These are phyloP conservation scores for Acanthamoeba royreba DNA, from an alignment of 208 protist species.

Conservation along the genomic window DNA sequence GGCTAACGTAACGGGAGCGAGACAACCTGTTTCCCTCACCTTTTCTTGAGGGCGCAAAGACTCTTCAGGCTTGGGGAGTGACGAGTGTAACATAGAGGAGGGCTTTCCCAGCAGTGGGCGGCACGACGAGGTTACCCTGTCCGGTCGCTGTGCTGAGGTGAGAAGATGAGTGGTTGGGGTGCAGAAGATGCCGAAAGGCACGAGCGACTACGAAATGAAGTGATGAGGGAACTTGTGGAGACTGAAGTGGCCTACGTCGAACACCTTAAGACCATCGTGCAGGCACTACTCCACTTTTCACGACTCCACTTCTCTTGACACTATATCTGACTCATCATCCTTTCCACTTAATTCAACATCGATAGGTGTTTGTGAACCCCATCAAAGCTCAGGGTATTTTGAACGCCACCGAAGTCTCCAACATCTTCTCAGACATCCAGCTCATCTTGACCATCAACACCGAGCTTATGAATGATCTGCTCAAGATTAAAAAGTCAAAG, in stretches of 20 bases:
- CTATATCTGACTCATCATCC: neutral
- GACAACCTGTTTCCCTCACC: too few relatives aligned
- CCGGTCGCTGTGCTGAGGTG: too few relatives aligned
- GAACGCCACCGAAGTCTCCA: neutral
- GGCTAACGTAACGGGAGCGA: too few relatives aligned
- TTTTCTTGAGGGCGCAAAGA: too few relatives aligned
- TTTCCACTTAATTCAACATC: neutral
- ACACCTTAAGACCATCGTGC: constrained; percentile 28
- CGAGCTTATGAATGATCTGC: constrained; percentile 1
- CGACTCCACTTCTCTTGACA: neutral
- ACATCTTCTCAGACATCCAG: constrained; percentile 30
- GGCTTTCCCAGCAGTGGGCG: too few relatives aligned
- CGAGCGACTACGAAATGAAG: constrained; percentile 21
- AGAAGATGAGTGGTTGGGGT: neutral
- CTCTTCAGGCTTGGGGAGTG: too few relatives aligned
- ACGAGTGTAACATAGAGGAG: too few relatives aligned
- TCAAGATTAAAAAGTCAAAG: constrained; percentile 36
- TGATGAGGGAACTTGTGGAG: constrained; percentile 31
- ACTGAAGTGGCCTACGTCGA: constrained; percentile 32
- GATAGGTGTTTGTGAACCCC: neutral
- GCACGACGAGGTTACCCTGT: too few relatives aligned
- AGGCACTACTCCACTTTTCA: neutral
- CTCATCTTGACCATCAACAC: constrained; percentile 46
- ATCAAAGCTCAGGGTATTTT: neutral
- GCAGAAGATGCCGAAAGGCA: constrained; percentile 19